Conservation (phyloP, 2,329 filamentous ascomycete genomes). For the Pseudomassariella vexata region DNA sequence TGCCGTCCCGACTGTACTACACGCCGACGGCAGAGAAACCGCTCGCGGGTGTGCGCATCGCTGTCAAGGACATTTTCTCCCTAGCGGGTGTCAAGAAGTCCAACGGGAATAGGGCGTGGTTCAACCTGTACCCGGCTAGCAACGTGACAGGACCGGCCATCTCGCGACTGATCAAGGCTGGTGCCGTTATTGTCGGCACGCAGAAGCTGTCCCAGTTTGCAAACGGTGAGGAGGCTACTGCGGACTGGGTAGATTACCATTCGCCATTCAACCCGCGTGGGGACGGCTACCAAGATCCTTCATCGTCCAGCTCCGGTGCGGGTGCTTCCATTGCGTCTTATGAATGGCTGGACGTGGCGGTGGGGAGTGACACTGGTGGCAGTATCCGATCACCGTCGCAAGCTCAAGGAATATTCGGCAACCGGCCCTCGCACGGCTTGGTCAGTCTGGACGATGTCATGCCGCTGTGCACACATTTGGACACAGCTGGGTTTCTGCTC, state of each 20-base stretch:
- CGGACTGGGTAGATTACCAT: constrained; percentile 39
- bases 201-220: constrained; percentile 43
- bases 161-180: constrained; percentile 52
- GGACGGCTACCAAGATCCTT: background rate
- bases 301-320: background rate
- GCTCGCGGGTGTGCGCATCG: constrained; percentile 54
- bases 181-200: constrained; percentile 45
- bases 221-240: constrained; percentile 36
- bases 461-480: background rate
- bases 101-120: constrained; percentile 54
- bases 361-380: constrained; percentile 37
- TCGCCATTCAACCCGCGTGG: constrained; percentile 31
- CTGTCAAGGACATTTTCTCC: constrained; percentile 58
- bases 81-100: constrained; percentile 49
- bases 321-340: constrained; percentile 29
- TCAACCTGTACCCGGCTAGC: constrained; percentile 43
- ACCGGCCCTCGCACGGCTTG: background rate
- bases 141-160: constrained; percentile 44
- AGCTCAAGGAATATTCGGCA: background rate
- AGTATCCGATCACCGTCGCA: background rate
- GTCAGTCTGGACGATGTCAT: background rate
- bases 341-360: constrained; percentile 37
- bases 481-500: constrained; percentile 1
- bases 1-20: constrained; percentile 57
- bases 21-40: constrained; percentile 46